Evolutionary conservation across 306 rosid species (phyloP), one percentile per base, ranked within the genome.

Genomic region (Prunus dulcis): DNA sequence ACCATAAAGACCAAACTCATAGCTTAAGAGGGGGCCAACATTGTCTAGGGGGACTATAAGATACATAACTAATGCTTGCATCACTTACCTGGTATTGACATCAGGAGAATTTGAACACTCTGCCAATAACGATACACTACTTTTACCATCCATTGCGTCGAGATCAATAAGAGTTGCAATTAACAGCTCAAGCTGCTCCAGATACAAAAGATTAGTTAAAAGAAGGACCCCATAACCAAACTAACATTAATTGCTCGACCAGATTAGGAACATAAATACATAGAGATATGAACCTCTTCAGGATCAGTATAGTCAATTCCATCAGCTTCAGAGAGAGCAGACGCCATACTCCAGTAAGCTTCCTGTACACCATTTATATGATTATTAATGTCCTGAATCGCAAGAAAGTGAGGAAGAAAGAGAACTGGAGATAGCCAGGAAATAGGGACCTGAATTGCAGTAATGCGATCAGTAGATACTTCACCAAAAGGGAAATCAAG

Each of bases 111-210:
- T 89, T 20, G 98, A 89, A 80, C 98, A 92, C 78, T 95, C 96
- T 41, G 87, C 97, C 83, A 92, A 82, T 71, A 95, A 69, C 3
- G 91, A 91, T 63, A 85, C 96, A 72, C 98, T 92, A 49, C 84
- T 90, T 85, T 95, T 95, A 30, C 98, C 92, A 77, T 92, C 97
- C 98, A 95, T 92, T 61, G 97, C 97, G 80, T 95, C 98, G 17
- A 95, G 93, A 87, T 92, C 97, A 52, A 92, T 92, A 66, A 95
- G 98, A 79, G 97, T 84, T 71, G 90, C 83, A 66, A 95, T 79
- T 85, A 95, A 84, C 85, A 92, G 76, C 90, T 95, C 98, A 30
- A 95, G 98, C 98, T 94, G 91, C 62, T 53, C 74, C 78, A 23
- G 55, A 78, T 66, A 71, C 14, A 82, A 85, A 83, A 45, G 20